These are phyloP conservation scores for Crotalaria pallida DNA, from an alignment of 306 rosid species.

Conservation along the genomic window DNA sequence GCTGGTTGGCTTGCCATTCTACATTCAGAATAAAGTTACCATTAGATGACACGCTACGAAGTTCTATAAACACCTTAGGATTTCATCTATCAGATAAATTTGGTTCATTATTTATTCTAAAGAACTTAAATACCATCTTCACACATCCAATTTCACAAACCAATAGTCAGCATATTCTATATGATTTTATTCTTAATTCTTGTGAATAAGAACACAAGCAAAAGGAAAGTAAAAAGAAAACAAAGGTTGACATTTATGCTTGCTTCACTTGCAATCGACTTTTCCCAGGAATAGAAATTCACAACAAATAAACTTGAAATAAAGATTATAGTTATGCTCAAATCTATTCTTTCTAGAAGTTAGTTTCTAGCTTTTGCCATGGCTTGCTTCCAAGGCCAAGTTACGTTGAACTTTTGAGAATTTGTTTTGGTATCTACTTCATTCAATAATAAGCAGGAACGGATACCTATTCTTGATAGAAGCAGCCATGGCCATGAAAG, in stretches of 20 bases:
- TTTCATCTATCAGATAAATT: not conserved
- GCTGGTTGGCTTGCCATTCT: constrained; percentile 55
- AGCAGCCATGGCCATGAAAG: constrained; percentile 59
- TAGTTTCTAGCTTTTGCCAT: not conserved
- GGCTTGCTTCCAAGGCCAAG: not conserved
- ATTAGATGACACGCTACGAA: not conserved
- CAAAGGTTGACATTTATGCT: not conserved
- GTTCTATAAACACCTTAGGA: not conserved
- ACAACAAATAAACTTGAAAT: not conserved
- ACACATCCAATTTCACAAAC: too few relatives aligned
- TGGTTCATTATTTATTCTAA: not conserved
- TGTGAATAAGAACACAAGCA: not conserved
- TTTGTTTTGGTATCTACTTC: not conserved
- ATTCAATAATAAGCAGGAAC: not conserved
- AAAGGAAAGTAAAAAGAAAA: not conserved
- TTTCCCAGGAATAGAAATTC: not conserved
- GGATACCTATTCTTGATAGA: constrained; percentile 42
- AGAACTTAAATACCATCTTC: too few relatives aligned
- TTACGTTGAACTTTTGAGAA: not conserved
- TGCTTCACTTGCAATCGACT: not conserved
- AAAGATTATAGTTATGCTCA: not conserved
- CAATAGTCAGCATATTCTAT: too few relatives aligned
- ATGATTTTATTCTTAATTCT: too few relatives aligned
- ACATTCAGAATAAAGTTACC: constrained; percentile 9
- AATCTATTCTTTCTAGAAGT: not conserved